Conservation (phyloP, 768 basidiomycete genomes). For the Kwoniella sp. region DNA sequence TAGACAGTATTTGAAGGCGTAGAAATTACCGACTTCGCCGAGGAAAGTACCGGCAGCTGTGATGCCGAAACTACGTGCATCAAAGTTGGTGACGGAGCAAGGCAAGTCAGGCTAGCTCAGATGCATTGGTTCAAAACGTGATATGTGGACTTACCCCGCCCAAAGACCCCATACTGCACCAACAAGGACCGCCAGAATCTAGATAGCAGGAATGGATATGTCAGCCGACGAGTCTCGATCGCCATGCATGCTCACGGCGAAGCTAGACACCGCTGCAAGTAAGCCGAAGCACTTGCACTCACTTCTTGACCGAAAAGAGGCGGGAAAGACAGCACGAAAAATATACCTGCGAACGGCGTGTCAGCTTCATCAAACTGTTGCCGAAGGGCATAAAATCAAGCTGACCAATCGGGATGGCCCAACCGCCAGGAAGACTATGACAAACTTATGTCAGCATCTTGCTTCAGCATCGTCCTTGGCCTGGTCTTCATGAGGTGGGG, state of each 20-base stretch:
- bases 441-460: constrained; percentile 2
- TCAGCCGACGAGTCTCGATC: too few relatives aligned
- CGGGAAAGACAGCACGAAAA: constrained; percentile 85
- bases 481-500: too few relatives aligned
- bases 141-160: constrained; percentile 39
- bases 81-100: not conserved
- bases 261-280: not conserved
- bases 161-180: constrained; percentile 57
- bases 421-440: constrained; percentile 60
- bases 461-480: too few relatives aligned
- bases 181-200: constrained; percentile 54
- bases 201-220: not conserved
- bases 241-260: too few relatives aligned
- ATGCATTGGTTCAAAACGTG: not conserved
- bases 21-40: constrained; percentile 54
- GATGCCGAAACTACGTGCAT: constrained; percentile 40
- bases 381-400: not conserved
- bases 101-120: not conserved
- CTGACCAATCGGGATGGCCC: constrained; percentile 72
- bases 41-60: constrained; percentile 52
- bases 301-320: constrained; percentile 84
- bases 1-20: constrained; percentile 52
- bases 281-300: constrained; percentile 22
- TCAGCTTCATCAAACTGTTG: not conserved
- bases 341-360: constrained; percentile 56